Base-by-base conservation (phyloP, 1,284 basidiomycete genomes). In the Sporisorium sorghi region DNA sequence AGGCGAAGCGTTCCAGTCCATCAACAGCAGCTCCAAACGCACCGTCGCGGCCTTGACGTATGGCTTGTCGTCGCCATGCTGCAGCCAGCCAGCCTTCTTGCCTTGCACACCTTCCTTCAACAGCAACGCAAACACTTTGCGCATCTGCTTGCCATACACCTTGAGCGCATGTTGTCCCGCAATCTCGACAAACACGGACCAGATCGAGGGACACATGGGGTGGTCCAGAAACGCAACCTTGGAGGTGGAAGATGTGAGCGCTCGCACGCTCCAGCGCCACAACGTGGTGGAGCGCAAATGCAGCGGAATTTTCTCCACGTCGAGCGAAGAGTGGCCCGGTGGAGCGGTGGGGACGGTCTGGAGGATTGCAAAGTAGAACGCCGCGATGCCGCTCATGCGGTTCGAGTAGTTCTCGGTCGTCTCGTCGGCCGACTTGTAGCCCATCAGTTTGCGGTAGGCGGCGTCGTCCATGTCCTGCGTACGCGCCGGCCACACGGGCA, bases 361-460 rank as follows among this genome's bases (percentile, higher is more conserved):
- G 40, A 95, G 84, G 59, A 97, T 89, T 9, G 90, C 88, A 83
- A 93, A 93, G 86, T 97, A 99, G 23, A 99, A 89, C 11, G 94
- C 89, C 87, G 93, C 88, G 48, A 95, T 89, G 7, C 93, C 94
- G 28, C 89, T 86, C 74, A 97, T 88, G n/a, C 96, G 89, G 46
- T 87, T 87, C 23, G 88, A 88, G 83, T 93, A 92, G 54, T 93
- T 91, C 17, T 88, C 86, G 17, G 86, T 82, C 0, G 87, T 86
- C 82, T 58, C 85, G 7, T 87, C 87, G 79, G 87, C 64, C 14
- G 85, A 85, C 30, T 88, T 87, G 78, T 89, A 90, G 0, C 94
- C 94, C 73, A 91, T 88, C 11, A 89, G 88, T 82, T 93, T 94
- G 57, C 85, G 87, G 61, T 89, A 88, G 19, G 88, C 87, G 3